A percentile compares a stretch with the other conserved stretches of the same genome.
Evolutionary conservation across 257 asterid species (phyloP).

Genomic region (Rehmannia glutinosa): DNA sequence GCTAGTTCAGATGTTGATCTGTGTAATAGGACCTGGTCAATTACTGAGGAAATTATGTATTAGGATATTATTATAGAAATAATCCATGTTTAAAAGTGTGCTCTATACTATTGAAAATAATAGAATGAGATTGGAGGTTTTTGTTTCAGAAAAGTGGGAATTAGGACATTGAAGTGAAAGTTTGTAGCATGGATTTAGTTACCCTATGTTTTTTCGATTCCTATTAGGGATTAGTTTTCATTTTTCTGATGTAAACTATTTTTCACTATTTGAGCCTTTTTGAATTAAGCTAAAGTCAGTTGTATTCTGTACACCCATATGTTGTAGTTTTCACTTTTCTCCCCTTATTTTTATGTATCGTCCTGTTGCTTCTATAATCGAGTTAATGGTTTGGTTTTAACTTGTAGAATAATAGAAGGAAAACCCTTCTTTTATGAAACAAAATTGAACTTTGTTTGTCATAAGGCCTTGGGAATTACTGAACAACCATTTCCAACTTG

Average conservation of each 20-base stretch:
- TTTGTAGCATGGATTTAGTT: too few species aligned
- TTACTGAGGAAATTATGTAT: not conserved
- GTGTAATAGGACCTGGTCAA: not conserved
- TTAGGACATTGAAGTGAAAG: not conserved
- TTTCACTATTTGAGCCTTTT: not conserved
- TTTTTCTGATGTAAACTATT: too few species aligned
- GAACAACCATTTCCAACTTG: not conserved
- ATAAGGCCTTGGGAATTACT: not conserved
- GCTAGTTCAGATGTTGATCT: not conserved
- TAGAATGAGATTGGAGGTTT: not conserved
- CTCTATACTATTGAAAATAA: not conserved
- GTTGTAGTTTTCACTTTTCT: not conserved
- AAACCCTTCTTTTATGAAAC: not conserved
- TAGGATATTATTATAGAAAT: not conserved
- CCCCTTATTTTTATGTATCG: not conserved
- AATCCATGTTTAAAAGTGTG: not conserved
- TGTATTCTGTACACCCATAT: not conserved
- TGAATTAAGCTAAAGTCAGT: not conserved
- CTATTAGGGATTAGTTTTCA: not conserved
- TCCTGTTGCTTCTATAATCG: not conserved
- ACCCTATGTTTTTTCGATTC: not conserved
- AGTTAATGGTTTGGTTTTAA: not conserved
- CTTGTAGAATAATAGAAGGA: not conserved
- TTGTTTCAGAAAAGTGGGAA: not conserved
- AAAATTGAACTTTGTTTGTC: not conserved